Base-by-base conservation (phyloP, 2,329 filamentous ascomycete species). In the Tolypocladium cylindrosporum region DNA sequence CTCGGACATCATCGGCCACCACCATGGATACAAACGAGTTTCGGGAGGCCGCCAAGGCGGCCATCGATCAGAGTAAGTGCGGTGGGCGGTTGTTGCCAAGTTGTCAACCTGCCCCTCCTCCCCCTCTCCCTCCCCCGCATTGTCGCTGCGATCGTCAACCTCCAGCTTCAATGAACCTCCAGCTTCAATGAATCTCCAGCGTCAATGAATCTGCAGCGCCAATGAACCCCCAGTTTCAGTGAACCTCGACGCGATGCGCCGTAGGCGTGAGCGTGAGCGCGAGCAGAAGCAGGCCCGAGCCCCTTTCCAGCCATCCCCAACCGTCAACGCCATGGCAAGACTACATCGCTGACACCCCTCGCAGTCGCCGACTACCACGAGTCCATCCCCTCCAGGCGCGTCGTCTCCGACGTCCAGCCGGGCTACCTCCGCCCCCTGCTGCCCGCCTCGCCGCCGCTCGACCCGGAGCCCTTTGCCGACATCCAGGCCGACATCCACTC, bases 371-470 rank as follows among this genome's bases (percentile, higher is more conserved):
- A 85, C 57, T 96, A 97, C 77, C 93, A 94, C 69, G 85, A 92
- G 61, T 88, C 79, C 27, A 79, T 97, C 57, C 77, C 83, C 55
- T 77, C 83, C 2, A 84, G 85, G 21, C 84, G 83, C 52, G 91
- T 96, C 42, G 77, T 95, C 10, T 88, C 92, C 14, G 82, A 82
- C 56, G 87, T 97, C 55, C 77, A 88, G 59, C 93, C 93, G 0
- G 93, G 93, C 58, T 97, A 96, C 71, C 84, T 97, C 11, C 83
- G 85, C 54, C 86, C 89, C 52, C 81, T 94, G 8, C 84, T 97
- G 27, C 93, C 93, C 2, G 67, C 74, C 43, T 78, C 76, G 57
- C 84, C 83, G 43, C 93, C 83, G 54, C 77, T 80, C 63, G 77
- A 83, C 59, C 88, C 81, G 66, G 91, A 88, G 77, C 76, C 82